Evolutionary conservation across 495 filamentous ascomycete species (phyloP), one percentile per base, ranked within the genome.

Genomic region (Usnea hakonensis): DNA sequence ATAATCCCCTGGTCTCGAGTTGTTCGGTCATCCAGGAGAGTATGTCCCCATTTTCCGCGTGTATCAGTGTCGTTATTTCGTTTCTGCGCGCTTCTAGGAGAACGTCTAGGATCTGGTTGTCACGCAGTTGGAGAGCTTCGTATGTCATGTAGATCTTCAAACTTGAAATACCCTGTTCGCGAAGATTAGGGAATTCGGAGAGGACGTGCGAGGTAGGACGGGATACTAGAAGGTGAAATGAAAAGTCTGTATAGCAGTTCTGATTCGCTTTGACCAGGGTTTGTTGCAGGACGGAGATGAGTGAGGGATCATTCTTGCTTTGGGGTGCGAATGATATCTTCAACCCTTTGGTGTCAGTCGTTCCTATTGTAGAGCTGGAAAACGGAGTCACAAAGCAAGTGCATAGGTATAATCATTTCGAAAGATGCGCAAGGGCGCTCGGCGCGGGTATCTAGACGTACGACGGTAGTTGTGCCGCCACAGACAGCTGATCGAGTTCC

Each of bases 101-200:
- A 13, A 83, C 78, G 38, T 83, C 79, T 6, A 86, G 75, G 35
- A 86, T 78, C 60, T 87, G 71, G 26, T 74, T 65, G 58, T 87
- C 83, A 16, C 77, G 67, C n/a, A 86, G 71, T 61, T 81, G 76
- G 26, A 84, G 72, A 2, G 79, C 74, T 58, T 78, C 75, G 71
- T 87, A 87, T 1, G 83, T 87, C 84, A 87, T 86, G 67, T 85
- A 87, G 32, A 86, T 75, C 69, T 87, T 86, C 36, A 85, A 73
- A 14, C 75, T 80, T 17, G 76, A 81, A 58, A 87, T 79, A 30
- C 84, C 82, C 16, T 77, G 74, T 30, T 75, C 70, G 28, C 41
- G 26, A 7, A 70, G 63, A 14, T 70, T 67, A 0, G 75, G 70
- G 41, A 84, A 75, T 52, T 82, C 78, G 32, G 76, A 73, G 0